Base-by-base conservation (phyloP, 2,329 filamentous ascomycete genomes). In the Epichloe sp. region DNA sequence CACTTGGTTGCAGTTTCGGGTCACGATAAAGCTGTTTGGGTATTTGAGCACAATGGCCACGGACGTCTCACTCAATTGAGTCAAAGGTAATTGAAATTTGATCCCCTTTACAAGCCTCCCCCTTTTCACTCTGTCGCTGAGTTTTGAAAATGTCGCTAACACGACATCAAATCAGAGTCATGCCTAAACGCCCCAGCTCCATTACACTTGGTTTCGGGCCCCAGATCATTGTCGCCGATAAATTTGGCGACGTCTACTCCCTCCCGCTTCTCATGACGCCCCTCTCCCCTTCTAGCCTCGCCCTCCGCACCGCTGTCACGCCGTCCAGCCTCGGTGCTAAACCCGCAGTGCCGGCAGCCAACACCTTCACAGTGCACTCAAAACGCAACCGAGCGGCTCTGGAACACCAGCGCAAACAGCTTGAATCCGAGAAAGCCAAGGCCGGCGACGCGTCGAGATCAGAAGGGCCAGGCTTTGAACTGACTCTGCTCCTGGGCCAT, bases 241-340 rank as follows among this genome's bases (percentile, higher is more conserved):
- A 98, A 67, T 97, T 97, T 62, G 93, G 93, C 57, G 93, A 98
- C 65, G 91, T 96, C 54, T 97, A 95, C 68, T 79, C 86, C 11
- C 69, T 98, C 7, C 91, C 93, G 14, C 73, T 97, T 48, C 49
- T 62, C 53, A 52, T 55, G 46, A 60, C 57, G 37, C 60, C 57
- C 36, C 52, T 51, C 19, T 56, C 59, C 23, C 49, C 48, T 49
- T 57, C 46, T 23, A 42, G 42, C 35, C 50, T 42, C 44, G 49
- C 42, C 44, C 56, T 48, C 53, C 53, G 44, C 46, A 45, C 41
- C 53, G 54, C 37, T 50, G 60, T 35, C 49, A 56, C 34, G 31
- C 46, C 44, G 4, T 23, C 19, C 44, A 17, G 2, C 14, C 14
- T 47, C n/a, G n/a, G 8, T 40, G 55, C 62, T 44, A 67, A 67